A percentile compares a stretch with the other conserved stretches of the same genome.
phyloP scores from a whole-genome alignment of 768 basidiomycete genomes.

The Termitomyces sp. region DNA sequence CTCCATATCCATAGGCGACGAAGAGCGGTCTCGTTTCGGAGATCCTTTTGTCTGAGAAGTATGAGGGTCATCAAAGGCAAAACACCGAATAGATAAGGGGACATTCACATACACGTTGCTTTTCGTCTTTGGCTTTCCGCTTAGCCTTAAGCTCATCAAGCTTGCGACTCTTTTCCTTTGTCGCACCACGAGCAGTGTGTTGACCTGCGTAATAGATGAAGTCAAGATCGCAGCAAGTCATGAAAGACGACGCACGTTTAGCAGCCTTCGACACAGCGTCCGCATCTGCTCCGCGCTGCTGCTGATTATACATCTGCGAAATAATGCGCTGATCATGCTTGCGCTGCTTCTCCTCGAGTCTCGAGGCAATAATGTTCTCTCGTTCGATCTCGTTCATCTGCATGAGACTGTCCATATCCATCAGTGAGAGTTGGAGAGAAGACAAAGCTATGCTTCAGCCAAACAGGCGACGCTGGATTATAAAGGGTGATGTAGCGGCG shows the following conservation, averaged over 20 bases:
- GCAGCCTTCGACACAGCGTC: constrained; percentile 71
- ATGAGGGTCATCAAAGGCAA: not conserved
- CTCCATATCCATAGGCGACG: constrained; percentile 85
- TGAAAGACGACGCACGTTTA: constrained; percentile 54
- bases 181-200: constrained; percentile 68
- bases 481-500: constrained; percentile 19
- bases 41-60: constrained; percentile 45
- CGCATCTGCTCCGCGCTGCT: constrained; percentile 49
- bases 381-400: constrained; percentile 84
- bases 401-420: constrained; percentile 54
- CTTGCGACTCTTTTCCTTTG: constrained; percentile 76
- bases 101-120: constrained; percentile 61
- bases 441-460: constrained; percentile 22
- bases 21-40: constrained; percentile 67
- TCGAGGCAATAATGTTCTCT: constrained; percentile 79
- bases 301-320: constrained; percentile 63
- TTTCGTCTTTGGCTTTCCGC: constrained; percentile 87
- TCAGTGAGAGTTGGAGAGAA: constrained; percentile 15
- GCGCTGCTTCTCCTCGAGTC: constrained; percentile 78
- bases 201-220: constrained; percentile 47
- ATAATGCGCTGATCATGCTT: constrained; percentile 68
- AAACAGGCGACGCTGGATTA: constrained; percentile 24
- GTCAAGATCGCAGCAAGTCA: constrained; percentile 2
- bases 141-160: constrained; percentile 84
- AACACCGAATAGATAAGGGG: not conserved